These are phyloP conservation scores for Dactylellina parvicollis DNA, from an alignment of 2,329 filamentous ascomycete species.

Conservation along the genomic window DNA sequence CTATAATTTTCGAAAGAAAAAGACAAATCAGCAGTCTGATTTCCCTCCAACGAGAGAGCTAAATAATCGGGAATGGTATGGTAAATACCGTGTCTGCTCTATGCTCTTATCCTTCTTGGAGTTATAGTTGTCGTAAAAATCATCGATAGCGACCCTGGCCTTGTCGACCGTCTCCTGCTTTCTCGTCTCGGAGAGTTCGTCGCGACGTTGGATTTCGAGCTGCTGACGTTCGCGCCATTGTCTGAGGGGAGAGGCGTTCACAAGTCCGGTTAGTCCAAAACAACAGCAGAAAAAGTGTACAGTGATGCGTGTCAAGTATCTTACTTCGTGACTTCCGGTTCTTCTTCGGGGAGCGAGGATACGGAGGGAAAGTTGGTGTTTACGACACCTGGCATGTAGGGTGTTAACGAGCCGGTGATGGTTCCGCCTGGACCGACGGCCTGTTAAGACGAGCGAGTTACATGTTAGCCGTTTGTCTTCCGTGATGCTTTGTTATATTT, in stretches of 20 bases:
- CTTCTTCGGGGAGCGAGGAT: constrained; percentile 76
- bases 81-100: constrained; percentile 72
- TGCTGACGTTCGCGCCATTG: constrained; percentile 93
- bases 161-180: constrained; percentile 87
- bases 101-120: constrained; percentile 95
- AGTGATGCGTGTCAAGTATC: not conserved
- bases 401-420: constrained; percentile 76
- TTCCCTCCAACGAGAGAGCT: not conserved
- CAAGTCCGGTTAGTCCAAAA: not conserved
- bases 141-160: constrained; percentile 93
- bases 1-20: constrained; percentile 59
- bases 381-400: constrained; percentile 66
- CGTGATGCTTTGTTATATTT: too few species aligned
- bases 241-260: constrained; percentile 60
- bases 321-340: constrained; percentile 82
- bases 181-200: constrained; percentile 82
- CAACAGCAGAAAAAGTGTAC: constrained; percentile 18
- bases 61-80: not conserved
- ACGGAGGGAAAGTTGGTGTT: constrained; percentile 62
- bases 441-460: constrained; percentile 61
- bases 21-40: not conserved
- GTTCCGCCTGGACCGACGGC: constrained; percentile 77
- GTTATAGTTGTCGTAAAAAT: constrained; percentile 99
- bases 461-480: constrained; percentile 10
- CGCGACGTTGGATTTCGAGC: constrained; percentile 81